Conservation (phyloP, 2,329 filamentous ascomycete species). For the Cercospora sojina region DNA sequence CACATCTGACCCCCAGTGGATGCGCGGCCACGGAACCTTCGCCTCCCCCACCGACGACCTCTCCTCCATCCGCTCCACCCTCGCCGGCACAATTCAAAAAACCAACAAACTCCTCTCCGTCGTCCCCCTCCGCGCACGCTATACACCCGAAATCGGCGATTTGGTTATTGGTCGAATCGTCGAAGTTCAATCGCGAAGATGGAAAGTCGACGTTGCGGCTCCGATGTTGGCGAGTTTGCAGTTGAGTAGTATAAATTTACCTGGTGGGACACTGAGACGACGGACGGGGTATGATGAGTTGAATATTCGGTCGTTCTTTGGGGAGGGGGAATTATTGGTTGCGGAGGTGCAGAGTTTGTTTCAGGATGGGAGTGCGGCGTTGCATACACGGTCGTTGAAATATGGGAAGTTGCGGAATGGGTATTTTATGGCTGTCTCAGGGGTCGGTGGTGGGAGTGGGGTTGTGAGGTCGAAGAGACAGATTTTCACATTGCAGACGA, state of each 20-base stretch:
- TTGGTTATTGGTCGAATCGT: constrained; percentile 90
- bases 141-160: constrained; percentile 94
- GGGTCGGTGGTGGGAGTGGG: constrained; percentile 73
- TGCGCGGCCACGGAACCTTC: constrained; percentile 95
- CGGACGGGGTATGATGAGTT: constrained; percentile 94
- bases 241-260: constrained; percentile 87
- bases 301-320: constrained; percentile 96
- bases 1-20: constrained; percentile 93
- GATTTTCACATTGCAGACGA: constrained; percentile 74
- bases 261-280: constrained; percentile 86
- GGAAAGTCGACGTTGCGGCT: constrained; percentile 92
- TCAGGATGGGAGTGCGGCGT: constrained; percentile 76
- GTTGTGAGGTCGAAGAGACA: constrained; percentile 83
- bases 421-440: constrained; percentile 77
- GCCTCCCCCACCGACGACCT: constrained; percentile 55
- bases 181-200: constrained; percentile 88
- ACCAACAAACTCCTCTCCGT: constrained; percentile 97
- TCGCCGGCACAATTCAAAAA: constrained; percentile 84
- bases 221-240: constrained; percentile 82
- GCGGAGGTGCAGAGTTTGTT: constrained; percentile 92
- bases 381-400: constrained; percentile 87
- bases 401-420: constrained; percentile 97
- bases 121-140: constrained; percentile 83
- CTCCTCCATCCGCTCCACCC: constrained; percentile 77
- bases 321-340: constrained; percentile 88